phyloP scores from a whole-genome alignment of 768 basidiomycete species.

The Agaricus blazei region DNA sequence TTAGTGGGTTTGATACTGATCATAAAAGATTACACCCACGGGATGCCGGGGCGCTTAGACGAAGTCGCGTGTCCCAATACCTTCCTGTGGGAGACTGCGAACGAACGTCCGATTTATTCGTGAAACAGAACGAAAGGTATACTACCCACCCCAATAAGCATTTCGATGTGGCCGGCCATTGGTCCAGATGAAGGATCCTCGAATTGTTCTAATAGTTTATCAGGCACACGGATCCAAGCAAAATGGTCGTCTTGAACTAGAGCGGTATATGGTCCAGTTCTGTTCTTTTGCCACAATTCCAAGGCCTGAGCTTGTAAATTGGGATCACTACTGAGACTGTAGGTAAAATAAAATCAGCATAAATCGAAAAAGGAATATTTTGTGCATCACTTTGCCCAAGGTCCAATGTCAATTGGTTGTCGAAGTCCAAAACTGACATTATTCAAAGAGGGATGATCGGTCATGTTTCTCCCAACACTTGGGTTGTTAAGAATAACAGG shows the following conservation, averaged over 20 bases:
- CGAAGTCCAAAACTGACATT: not conserved
- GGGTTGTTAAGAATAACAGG: slow-evolving; percentile 11
- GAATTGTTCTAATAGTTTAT: not conserved
- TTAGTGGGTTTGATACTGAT: not conserved
- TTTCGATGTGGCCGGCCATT: slow-evolving; percentile 6
- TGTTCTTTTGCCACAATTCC: slow-evolving; percentile 11
- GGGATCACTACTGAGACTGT: slow-evolving; percentile 1
- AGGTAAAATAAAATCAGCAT: too few relatives aligned
- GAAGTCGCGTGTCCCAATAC: slow-evolving; percentile 13
- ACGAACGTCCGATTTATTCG: not conserved
- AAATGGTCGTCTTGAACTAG: not conserved
- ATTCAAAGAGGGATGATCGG: slow-evolving; percentile 7
- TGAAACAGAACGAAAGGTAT: not conserved
- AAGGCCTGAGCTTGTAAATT: slow-evolving; percentile 2
- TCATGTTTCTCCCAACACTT: slow-evolving; percentile 18
- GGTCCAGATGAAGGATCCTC: slow-evolving; percentile 12
- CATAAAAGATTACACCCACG: slow-evolving; percentile 12
- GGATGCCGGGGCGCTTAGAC: slow-evolving; percentile 22
- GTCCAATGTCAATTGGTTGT: not conserved
- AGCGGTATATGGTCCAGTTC: slow-evolving; percentile 11
- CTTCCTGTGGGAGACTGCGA: slow-evolving; percentile 11
- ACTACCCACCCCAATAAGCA: not conserved
- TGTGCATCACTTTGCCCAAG: slow-evolving; percentile 2
- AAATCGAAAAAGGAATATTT: not conserved
- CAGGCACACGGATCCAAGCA: slow-evolving; percentile 5